Conservation (phyloP, 2,329 filamentous ascomycete species). For the Aspergillus jensenii region DNA sequence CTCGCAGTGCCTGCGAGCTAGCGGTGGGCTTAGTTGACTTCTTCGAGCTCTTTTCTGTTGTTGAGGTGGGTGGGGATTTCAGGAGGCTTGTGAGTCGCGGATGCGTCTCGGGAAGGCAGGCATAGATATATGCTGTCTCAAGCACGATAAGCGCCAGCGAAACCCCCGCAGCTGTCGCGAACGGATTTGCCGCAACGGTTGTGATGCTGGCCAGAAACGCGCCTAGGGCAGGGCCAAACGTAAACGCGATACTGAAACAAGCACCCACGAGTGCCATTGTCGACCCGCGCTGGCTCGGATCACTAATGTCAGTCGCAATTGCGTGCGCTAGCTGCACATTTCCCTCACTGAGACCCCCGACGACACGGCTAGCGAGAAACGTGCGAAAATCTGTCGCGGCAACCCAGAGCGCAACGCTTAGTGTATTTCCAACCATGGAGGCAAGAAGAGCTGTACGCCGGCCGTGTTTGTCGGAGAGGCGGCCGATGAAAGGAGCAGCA, state of each 20-base stretch:
- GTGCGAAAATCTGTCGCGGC: conserved; percentile 91
- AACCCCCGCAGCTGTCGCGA: conserved; percentile 87
- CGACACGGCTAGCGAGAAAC: conserved; percentile 87
- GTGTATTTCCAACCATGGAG: conserved; percentile 90
- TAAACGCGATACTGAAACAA: conserved; percentile 97
- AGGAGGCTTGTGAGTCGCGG: conserved; percentile 56
- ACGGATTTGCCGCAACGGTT: conserved; percentile 82
- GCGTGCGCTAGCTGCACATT: conserved; percentile 96
- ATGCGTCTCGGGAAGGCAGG: conserved; percentile 77
- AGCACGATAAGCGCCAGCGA: conserved; percentile 79
- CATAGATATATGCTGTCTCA: conserved; percentile 87
- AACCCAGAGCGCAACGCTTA: conserved; percentile 93
- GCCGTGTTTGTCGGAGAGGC: conserved; percentile 83
- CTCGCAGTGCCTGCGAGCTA: conserved; percentile 24
- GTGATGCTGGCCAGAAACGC: conserved; percentile 79
- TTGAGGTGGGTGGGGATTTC: conserved; percentile 18
- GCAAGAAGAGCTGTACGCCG: conserved; percentile 81
- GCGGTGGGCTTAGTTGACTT: background rate
- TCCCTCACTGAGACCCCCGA: conserved; percentile 91
- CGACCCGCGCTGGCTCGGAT: conserved; percentile 76
- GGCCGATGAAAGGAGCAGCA: conserved; percentile 87
- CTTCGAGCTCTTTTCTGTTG: background rate
- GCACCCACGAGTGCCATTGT: conserved; percentile 97
- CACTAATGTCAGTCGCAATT: conserved; percentile 94
- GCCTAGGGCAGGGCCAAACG: conserved; percentile 88